These are phyloP conservation scores for Sphagnurus paluster DNA, from an alignment of 1,284 basidiomycete species.

Conservation along the genomic window DNA sequence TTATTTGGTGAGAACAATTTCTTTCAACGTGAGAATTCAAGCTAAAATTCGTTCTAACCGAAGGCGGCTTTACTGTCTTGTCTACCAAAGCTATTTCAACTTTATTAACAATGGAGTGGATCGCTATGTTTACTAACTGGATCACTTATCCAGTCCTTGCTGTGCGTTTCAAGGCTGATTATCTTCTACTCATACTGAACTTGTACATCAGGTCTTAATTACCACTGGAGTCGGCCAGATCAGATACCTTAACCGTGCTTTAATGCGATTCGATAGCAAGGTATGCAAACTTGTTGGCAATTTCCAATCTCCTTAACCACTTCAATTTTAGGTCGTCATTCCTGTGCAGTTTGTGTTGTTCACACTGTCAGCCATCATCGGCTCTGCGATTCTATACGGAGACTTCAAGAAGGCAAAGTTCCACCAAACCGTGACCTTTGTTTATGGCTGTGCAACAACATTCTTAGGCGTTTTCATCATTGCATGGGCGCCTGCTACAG, in stretches of 20 bases:
- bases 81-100: constrained; percentile 93
- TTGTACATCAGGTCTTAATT: constrained; percentile 66
- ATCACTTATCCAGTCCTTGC: constrained; percentile 77
- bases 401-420: constrained; percentile 85
- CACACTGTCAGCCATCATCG: constrained; percentile 85
- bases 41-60: constrained; percentile 5
- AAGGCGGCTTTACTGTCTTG: constrained; percentile 92
- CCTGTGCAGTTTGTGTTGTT: constrained; percentile 95
- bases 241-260: constrained; percentile 85
- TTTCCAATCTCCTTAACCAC: background rate
- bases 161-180: constrained; percentile 37
- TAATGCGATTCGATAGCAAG: constrained; percentile 89
- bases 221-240: constrained; percentile 89
- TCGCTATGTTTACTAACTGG: constrained; percentile 73
- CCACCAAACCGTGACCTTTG: constrained; percentile 83
- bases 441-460: constrained; percentile 81
- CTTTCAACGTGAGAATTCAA: constrained; percentile 1
- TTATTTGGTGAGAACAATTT: constrained; percentile 63
- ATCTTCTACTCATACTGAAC: background rate
- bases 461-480: constrained; percentile 87
- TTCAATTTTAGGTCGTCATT: constrained; percentile 73
- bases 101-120: constrained; percentile 75
- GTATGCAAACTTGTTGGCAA: constrained; percentile 34
- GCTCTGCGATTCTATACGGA: constrained; percentile 91
- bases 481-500: constrained; percentile 50